Conservation (phyloP, 2,329 filamentous ascomycete genomes). For the Hypoxylon sp. region DNA sequence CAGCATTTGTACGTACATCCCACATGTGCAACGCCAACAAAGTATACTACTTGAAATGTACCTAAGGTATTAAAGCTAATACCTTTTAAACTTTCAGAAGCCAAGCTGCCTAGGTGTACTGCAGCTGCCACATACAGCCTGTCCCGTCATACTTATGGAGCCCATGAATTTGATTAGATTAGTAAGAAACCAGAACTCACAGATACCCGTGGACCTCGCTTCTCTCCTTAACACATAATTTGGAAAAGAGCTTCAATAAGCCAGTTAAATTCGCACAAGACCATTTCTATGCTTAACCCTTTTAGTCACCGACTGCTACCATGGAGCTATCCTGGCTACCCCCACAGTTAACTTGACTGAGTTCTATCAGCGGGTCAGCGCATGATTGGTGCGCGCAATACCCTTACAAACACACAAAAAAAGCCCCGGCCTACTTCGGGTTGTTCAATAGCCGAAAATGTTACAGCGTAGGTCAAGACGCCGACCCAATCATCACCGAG, state of each 20-base stretch:
- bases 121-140: constrained; percentile 8
- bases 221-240: constrained; percentile 8
- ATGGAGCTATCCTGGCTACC: constrained; percentile 35
- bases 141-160: constrained; percentile 12
- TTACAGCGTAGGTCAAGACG: constrained; percentile 31
- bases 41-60: neutral
- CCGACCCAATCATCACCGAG: constrained; percentile 40
- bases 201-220: no score
- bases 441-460: constrained; percentile 49
- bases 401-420: constrained; percentile 28
- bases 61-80: no score
- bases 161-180: constrained; percentile 17
- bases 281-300: constrained; percentile 26
- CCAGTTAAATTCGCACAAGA: constrained; percentile 26
- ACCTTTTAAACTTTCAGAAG: no score
- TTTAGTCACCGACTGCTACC: constrained; percentile 44
- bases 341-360: constrained; percentile 37
- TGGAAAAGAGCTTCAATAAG: constrained; percentile 10
- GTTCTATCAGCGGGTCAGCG: constrained; percentile 34
- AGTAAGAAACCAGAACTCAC: constrained; percentile 22
- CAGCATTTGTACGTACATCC: constrained; percentile 10
- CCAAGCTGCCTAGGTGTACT: neutral
- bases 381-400: constrained; percentile 38
- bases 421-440: constrained; percentile 44
- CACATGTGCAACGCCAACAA: constrained; percentile 4